Conservation (phyloP, 768 basidiomycete genomes). For the Hygrophoropsis aurantiaca region DNA sequence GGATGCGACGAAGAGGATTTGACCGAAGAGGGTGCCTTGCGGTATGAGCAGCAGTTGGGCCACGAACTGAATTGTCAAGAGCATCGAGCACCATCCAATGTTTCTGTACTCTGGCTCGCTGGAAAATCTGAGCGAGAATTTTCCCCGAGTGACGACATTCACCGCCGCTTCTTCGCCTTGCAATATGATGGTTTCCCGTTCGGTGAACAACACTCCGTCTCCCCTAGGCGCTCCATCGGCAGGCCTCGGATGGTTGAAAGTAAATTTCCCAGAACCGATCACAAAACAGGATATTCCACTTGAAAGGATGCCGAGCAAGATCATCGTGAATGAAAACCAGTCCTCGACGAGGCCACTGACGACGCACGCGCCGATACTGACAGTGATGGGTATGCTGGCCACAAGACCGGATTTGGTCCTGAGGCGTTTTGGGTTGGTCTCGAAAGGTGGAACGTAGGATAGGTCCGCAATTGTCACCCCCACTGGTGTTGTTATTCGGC, state of each 20-base stretch:
- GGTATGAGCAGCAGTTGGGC: conserved; percentile 35
- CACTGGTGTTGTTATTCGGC: conserved; percentile 21
- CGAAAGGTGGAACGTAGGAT: conserved; percentile 14
- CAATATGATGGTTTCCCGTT: conserved; percentile 26
- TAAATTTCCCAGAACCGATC: conserved; percentile 32
- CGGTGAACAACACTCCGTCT: conserved; percentile 27
- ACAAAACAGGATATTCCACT: conserved; percentile 31
- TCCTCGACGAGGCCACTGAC: conserved; percentile 28
- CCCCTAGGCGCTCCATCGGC: conserved; percentile 25
- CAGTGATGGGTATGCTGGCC: conserved; percentile 29
- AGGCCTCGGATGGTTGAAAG: conserved; percentile 24
- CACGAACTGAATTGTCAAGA: conserved; percentile 34
- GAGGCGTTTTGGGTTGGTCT: conserved; percentile 18
- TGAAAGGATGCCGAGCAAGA: conserved; percentile 32
- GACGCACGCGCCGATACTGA: conserved; percentile 26
- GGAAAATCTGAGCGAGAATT: conserved; percentile 25
- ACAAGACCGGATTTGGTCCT: conserved; percentile 19
- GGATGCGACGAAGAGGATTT: conserved; percentile 33
- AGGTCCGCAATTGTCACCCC: conserved; percentile 29
- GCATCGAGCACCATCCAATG: conserved; percentile 30
- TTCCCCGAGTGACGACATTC: conserved; percentile 31
- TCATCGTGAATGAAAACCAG: conserved; percentile 34
- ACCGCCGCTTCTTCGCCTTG: conserved; percentile 29
- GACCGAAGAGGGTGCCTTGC: conserved; percentile 31
- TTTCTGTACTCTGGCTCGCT: conserved; percentile 24